Percentiles rank a stretch among this genome's conserved stretches.
These are phyloP conservation scores for Cladosporium sp. DNA, from an alignment of 2,329 filamentous ascomycete species.

Conservation along the genomic window DNA sequence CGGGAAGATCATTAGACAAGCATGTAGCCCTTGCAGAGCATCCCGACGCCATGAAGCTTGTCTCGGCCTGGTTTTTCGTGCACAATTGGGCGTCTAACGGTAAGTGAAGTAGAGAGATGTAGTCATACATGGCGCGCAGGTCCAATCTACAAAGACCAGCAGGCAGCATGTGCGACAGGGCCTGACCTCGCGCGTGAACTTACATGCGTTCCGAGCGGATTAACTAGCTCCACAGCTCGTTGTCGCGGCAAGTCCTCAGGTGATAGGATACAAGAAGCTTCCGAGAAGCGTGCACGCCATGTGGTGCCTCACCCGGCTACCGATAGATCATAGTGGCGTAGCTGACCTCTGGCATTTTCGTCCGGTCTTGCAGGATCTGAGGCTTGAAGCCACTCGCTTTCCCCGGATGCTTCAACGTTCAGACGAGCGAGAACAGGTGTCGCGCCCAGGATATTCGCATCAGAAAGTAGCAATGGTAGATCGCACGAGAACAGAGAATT, in stretches of 20 bases:
- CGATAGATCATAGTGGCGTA: conserved; percentile 4
- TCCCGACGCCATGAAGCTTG: not conserved
- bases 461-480: too few species aligned
- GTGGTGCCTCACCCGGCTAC: conserved; percentile 6
- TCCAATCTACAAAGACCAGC: not conserved
- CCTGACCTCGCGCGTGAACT: not conserved
- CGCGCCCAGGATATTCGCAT: too few species aligned
- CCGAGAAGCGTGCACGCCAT: conserved; percentile 4
- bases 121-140: not conserved
- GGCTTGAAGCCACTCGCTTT: not conserved
- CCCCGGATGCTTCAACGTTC: not conserved
- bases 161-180: not conserved
- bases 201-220: not conserved
- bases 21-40: not conserved
- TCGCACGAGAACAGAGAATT: too few species aligned
- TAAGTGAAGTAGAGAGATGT: not conserved
- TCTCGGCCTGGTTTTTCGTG: not conserved
- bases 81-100: not conserved
- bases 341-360: not conserved
- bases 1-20: not conserved
- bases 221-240: not conserved
- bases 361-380: not conserved
- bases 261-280: not conserved
- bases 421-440: not conserved
- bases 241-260: not conserved